Evolutionary conservation across 306 rosid species (phyloP), one percentile per base, ranked within the genome.

Genomic region (Gynostemma pentaphyllum): DNA sequence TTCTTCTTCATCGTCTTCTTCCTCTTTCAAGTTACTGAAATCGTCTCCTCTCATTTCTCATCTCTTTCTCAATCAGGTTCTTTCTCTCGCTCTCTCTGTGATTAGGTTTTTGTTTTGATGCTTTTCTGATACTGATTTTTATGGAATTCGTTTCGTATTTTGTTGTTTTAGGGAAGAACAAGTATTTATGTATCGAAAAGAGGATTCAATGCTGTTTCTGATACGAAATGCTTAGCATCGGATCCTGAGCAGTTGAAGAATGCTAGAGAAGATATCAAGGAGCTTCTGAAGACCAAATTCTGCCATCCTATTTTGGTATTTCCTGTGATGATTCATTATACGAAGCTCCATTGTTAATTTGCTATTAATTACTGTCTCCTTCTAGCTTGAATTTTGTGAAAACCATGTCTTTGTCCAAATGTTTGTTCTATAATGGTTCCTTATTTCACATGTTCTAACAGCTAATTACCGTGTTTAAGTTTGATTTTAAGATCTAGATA

Each of bases 301-400:
- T 82, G 88, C 71, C 97, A 92, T 81, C 99, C 99, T 15, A 52
- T 92, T 66, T 32, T 92, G 84, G 99, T 92, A 10, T 39, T 4
- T 22, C 0, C 13, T 48, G 9, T 19, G 22, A 29, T 48, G 19
- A 3, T 62, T 39, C 8, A 2, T 60, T 10, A 21, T 62, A 7
- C 5, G 26, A 9, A 55, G 42, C 32, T 40, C 23, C 29, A 34
- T 36, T 34, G 36, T 34, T 45, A 18, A 10, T 36, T 34, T 9
- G 2, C 29, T 32, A 11, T 36, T 57, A 13, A 11, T 36, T 57
- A 13, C 19, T 57, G 8, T 57, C 18, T 34, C 45, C 1, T n/a
- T 57, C 19, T 24, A 57, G 11, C 29, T 57, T 57, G 29, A 36
- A 19, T 19, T 29, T 9, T 10, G 28, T 57, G 46, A 2, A 57